These are phyloP conservation scores for Beta vulgaris DNA, from an alignment of 148 eudicot genomes.

Conservation along the genomic window DNA sequence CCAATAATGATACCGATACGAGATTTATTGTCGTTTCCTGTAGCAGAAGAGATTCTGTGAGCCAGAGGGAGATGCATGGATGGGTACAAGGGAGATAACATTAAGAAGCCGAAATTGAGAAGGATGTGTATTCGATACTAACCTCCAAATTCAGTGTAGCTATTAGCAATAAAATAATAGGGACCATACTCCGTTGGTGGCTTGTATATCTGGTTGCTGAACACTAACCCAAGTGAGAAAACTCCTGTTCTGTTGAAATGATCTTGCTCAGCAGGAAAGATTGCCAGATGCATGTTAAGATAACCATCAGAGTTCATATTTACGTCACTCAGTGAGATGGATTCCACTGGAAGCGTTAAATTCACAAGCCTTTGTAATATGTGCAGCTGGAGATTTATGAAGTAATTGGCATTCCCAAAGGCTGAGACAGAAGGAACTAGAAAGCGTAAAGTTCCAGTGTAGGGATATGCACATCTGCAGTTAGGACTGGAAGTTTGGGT, in stretches of 20 bases:
- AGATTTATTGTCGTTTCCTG: conserved; percentile 31
- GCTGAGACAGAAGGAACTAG: conserved; percentile 57
- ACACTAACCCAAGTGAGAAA: conserved; percentile 43
- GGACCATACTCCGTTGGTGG: conserved; percentile 60
- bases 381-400: conserved; percentile 34
- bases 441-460: conserved; percentile 52
- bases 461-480: conserved; percentile 76
- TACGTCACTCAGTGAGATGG: conserved; percentile 49
- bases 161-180: conserved; percentile 42
- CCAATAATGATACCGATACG: conserved; percentile 42
- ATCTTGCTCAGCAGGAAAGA: conserved; percentile 58
- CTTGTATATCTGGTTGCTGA: conserved; percentile 65
- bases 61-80: conserved; percentile 12
- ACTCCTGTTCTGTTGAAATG: conserved; percentile 57
- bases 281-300: conserved; percentile 37
- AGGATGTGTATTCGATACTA: background rate
- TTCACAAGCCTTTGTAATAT: conserved; percentile 25
- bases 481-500: conserved; percentile 56
- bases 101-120: background rate
- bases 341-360: conserved; percentile 54
- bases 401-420: conserved; percentile 30
- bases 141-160: conserved; percentile 45
- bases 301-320: no score
- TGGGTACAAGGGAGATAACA: background rate
- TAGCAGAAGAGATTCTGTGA: conserved; percentile 23